A percentile compares a stretch with the other conserved stretches of the same genome.
Conservation (phyloP, 805 yeast species). For the Wickerhamia fluorescens region DNA sequence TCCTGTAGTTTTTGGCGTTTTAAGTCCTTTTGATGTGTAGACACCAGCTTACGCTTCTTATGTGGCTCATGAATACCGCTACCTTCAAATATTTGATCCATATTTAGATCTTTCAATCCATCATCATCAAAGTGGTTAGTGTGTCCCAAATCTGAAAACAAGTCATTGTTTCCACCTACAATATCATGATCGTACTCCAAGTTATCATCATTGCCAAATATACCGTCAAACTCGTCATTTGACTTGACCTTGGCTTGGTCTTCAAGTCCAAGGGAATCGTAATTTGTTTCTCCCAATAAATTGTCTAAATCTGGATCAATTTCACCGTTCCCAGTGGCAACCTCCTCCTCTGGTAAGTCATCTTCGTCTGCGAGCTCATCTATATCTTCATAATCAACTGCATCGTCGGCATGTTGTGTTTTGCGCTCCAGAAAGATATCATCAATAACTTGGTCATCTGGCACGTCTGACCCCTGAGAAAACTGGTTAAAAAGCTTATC, state of each 20-base stretch:
- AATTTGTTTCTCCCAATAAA: slow-evolving; percentile 10
- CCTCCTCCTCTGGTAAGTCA: slow-evolving; percentile 39
- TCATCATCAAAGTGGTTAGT: slow-evolving; percentile 14
- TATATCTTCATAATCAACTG: slow-evolving; percentile 89
- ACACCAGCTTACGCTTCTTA: slow-evolving; percentile 9
- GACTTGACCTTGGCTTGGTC: slow-evolving; percentile 17
- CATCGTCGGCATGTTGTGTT: slow-evolving; percentile 80
- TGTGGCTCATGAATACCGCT: neutral
- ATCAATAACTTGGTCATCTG: slow-evolving; percentile 32
- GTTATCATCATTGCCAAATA: slow-evolving; percentile 16
- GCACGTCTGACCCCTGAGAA: slow-evolving; percentile 20
- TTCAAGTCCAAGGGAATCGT: too few species aligned
- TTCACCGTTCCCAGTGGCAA: slow-evolving; percentile 6
- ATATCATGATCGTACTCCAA: slow-evolving; percentile 12
- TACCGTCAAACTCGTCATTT: slow-evolving; percentile 36
- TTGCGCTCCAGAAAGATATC: slow-evolving; percentile 28
- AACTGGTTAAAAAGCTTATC: slow-evolving; percentile 10
- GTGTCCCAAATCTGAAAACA: slow-evolving; percentile 11
- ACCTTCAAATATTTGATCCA: slow-evolving; percentile 8
- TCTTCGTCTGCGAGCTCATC: slow-evolving; percentile 94
- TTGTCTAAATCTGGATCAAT: slow-evolving; percentile 18
- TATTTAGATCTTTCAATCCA: slow-evolving; percentile 13
- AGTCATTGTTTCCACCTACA: too few species aligned
- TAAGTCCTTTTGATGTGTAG: slow-evolving; percentile 13
- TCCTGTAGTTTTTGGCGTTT: slow-evolving; percentile 23